phyloP scores from a whole-genome alignment of 1,139 yeast genomes.

The Torulaspora globosa region DNA sequence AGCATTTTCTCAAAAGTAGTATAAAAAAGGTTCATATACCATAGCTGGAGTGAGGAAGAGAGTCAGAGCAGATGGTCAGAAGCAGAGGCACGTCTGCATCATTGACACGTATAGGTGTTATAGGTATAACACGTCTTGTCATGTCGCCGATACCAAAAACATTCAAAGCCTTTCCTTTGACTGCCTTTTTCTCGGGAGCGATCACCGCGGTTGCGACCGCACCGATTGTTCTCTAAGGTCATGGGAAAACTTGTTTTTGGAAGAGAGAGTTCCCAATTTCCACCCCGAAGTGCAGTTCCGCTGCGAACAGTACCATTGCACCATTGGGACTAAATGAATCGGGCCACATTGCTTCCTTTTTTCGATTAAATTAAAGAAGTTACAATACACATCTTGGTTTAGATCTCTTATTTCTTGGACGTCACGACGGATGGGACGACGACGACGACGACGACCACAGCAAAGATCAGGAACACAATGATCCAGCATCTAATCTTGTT shows the following conservation, averaged over 20 bases:
- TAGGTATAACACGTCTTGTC: conserved; percentile 1
- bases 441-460: conserved; percentile 66
- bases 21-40: no score
- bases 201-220: conserved; percentile 31
- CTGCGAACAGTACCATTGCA: conserved; percentile 2
- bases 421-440: conserved; percentile 42
- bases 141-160: conserved; percentile 16
- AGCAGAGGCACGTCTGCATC: not conserved
- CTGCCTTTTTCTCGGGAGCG: conserved; percentile 19
- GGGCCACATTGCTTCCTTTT: conserved; percentile 13
- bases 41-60: no score
- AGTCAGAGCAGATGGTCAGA: no score
- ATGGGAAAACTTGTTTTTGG: conserved; percentile 32
- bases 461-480: conserved; percentile 56
- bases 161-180: conserved; percentile 26
- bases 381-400: conserved; percentile 14
- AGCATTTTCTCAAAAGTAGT: not conserved
- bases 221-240: conserved; percentile 25
- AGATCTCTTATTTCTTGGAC: conserved; percentile 16
- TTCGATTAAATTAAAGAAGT: conserved; percentile 6
- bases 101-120: not conserved
- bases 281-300: conserved; percentile 22
- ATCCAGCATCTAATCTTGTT: conserved; percentile 86
- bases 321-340: conserved; percentile 14
- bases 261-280: conserved; percentile 27